Conservation (phyloP, 495 filamentous ascomycete genomes). For the Aspergillus bertholletiae region DNA sequence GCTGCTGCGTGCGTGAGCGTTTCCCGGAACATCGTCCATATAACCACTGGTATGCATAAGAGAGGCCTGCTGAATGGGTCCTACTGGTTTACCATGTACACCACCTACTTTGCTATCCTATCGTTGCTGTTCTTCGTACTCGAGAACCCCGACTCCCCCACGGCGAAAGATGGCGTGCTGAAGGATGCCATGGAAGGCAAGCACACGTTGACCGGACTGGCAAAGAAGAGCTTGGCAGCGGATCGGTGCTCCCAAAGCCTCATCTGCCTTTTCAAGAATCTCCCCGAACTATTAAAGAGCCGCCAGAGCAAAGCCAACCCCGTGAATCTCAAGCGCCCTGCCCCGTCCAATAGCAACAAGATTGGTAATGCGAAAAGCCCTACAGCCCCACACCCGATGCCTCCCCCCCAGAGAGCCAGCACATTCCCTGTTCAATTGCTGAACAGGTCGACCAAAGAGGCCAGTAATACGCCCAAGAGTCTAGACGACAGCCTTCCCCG, state of each 20-base stretch:
- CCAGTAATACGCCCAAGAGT: constrained; percentile 25
- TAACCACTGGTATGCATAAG: constrained; percentile 84
- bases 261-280: constrained; percentile 69
- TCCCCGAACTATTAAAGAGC: constrained; percentile 66
- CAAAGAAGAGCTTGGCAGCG: constrained; percentile 82
- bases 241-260: constrained; percentile 77
- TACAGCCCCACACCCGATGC: constrained; percentile 26
- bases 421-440: constrained; percentile 43
- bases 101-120: constrained; percentile 90
- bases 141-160: constrained; percentile 78
- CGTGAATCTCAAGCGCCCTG: constrained; percentile 43
- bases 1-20: constrained; percentile 90
- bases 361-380: constrained; percentile 21
- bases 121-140: constrained; percentile 86
- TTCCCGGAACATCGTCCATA: constrained; percentile 91
- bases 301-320: constrained; percentile 41
- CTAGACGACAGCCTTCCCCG: constrained; percentile 30
- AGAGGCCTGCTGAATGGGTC: constrained; percentile 78
- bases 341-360: constrained; percentile 22
- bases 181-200: constrained; percentile 81
- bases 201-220: constrained; percentile 71
- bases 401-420: constrained; percentile 43
- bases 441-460: constrained; percentile 16
- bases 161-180: constrained; percentile 71
- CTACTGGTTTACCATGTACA: constrained; percentile 97